A percentile compares a stretch with the other conserved stretches of the same genome.
These are phyloP conservation scores for Citrus unshiu DNA, from an alignment of 345 rosid species.

Conservation along the genomic window DNA sequence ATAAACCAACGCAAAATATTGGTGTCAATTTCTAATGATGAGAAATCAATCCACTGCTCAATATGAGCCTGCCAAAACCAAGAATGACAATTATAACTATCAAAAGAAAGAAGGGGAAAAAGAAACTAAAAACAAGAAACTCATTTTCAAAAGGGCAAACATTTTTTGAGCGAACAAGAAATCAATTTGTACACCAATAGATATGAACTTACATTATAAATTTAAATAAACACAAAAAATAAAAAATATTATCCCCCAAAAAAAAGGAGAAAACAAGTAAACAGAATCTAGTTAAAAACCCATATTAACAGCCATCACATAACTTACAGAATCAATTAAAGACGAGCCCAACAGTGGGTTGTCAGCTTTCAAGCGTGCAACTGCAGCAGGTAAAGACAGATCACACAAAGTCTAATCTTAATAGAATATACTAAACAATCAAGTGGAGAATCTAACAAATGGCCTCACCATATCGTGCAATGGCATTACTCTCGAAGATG, in stretches of 20 bases:
- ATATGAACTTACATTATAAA: background rate
- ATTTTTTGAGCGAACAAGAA: background rate
- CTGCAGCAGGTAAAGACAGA: conserved; percentile 31
- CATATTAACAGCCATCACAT: background rate
- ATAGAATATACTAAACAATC: background rate
- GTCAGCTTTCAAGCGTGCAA: conserved; percentile 64
- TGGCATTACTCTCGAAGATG: conserved; percentile 94
- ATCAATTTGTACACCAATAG: background rate
- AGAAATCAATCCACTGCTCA: conserved; percentile 96
- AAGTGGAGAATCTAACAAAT: background rate
- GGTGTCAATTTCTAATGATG: conserved; percentile 72
- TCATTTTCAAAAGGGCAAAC: background rate
- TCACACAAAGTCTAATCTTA: background rate
- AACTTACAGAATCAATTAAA: conserved; percentile 62
- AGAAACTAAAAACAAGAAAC: background rate
- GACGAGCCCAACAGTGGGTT: conserved; percentile 66
- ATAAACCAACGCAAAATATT: conserved; percentile 10
- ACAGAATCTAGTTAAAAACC: background rate
- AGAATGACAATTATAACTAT: background rate
- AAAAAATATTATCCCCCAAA: background rate
- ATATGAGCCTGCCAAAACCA: conserved; percentile 52
- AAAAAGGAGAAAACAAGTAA: background rate
- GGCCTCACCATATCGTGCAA: conserved; percentile 77
- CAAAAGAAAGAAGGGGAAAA: background rate
- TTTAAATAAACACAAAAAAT: background rate